Evolutionary conservation across 1,284 basidiomycete species (phyloP).

Genomic region (Leucoagaricus sp.): DNA sequence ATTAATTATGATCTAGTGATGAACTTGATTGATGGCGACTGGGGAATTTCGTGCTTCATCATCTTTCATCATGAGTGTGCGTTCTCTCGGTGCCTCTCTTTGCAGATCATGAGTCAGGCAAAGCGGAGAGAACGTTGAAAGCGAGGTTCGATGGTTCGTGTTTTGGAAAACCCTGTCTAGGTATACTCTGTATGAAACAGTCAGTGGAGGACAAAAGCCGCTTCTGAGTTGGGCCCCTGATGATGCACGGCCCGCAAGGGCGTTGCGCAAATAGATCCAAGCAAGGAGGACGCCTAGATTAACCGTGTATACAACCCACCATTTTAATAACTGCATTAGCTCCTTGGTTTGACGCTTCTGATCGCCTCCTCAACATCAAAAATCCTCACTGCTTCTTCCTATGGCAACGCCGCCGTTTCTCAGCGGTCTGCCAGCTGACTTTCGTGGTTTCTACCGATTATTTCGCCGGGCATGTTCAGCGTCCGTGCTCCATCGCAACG

Average conservation of each 20-base stretch:
- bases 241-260: no score
- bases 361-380: no score
- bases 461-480: constrained; percentile 61
- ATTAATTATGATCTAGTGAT: not conserved
- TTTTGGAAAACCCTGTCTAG: no score
- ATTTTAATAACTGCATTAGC: no score
- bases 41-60: not conserved
- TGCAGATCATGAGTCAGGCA: not conserved
- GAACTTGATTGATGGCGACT: not conserved
- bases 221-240: no score
- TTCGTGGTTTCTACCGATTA: constrained; percentile 65
- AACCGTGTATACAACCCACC: constrained; percentile 9
- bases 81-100: not conserved
- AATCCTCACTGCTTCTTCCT: constrained; percentile 5
- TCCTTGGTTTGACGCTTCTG: no score
- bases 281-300: no score
- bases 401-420: constrained; percentile 10
- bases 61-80: no score
- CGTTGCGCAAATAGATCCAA: no score
- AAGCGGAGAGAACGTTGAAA: not conserved
- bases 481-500: constrained; percentile 57
- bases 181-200: no score
- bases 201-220: no score
- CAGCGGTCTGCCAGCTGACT: constrained; percentile 43
- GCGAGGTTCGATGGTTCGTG: no score